phyloP scores from a whole-genome alignment of 495 filamentous ascomycete genomes.

The Aspergillus saccharolyticus region DNA sequence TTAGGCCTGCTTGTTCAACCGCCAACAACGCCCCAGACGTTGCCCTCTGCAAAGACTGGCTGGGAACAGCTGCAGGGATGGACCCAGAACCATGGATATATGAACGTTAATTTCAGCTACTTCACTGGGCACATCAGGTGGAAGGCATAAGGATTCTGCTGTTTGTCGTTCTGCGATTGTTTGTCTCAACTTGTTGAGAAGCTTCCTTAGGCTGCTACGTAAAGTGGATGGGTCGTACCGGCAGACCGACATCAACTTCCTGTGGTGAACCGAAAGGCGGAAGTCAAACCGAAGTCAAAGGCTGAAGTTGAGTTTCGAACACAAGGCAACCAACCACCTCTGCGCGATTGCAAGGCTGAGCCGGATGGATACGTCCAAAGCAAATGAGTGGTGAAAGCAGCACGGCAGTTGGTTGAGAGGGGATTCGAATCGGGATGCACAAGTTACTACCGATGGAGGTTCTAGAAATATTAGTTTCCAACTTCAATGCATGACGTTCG shows the following conservation, averaged over 20 bases:
- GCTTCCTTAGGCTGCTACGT: constrained; percentile 11
- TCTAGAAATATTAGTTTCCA: neutral
- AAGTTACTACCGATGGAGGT: neutral
- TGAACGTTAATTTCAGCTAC: neutral
- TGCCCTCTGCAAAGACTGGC: neutral
- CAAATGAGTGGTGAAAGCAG: neutral
- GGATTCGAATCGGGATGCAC: neutral
- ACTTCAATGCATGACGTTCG: neutral
- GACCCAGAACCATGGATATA: neutral
- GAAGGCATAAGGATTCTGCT: neutral
- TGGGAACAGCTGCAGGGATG: neutral
- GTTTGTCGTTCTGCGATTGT: neutral
- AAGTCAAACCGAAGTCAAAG: neutral
- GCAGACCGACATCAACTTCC: constrained; percentile 1
- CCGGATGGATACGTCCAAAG: neutral
- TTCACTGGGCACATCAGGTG: neutral
- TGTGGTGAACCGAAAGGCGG: neutral
- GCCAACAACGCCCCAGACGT: neutral
- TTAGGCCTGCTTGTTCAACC: neutral
- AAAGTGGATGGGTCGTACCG: constrained; percentile 8
- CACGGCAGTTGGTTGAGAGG: neutral
- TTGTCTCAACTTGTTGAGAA: constrained; percentile 1
- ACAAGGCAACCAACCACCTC: neutral
- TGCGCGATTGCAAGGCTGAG: neutral
- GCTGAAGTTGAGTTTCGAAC: neutral